Conservation (phyloP, 352 stramenopile genomes). For the Globisporangium sylvaticum region DNA sequence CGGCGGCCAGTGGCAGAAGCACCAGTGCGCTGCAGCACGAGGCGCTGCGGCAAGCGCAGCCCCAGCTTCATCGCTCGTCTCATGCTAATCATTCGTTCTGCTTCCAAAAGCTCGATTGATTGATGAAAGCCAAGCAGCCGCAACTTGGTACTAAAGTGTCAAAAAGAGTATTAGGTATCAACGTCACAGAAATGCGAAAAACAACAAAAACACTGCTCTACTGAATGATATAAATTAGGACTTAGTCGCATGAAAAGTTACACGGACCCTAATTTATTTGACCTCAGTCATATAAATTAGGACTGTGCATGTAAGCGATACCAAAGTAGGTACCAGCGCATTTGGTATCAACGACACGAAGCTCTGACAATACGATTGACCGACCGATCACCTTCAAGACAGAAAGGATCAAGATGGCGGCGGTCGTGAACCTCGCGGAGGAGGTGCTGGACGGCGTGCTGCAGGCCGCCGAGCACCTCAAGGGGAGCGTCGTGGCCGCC, state of each 20-base stretch:
- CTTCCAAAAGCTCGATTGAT: not conserved
- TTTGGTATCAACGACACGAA: not conserved
- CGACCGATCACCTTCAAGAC: not conserved
- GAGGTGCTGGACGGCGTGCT: conserved; percentile 54
- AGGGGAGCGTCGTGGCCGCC: conserved; percentile 39
- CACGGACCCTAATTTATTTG: no score
- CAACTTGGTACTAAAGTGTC: not conserved
- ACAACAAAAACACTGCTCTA: no score
- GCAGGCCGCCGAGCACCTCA: conserved; percentile 51
- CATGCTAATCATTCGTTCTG: conserved; percentile 12
- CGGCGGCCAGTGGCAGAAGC: not conserved
- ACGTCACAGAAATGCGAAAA: no score
- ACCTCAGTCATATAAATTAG: no score
- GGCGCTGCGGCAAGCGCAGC: not conserved
- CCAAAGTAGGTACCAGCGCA: not conserved
- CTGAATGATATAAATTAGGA: no score
- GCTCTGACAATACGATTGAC: not conserved
- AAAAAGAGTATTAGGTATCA: not conserved
- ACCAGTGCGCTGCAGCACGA: not conserved
- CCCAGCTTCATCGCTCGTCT: conserved; percentile 2
- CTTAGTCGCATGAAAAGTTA: no score
- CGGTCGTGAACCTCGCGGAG: conserved; percentile 46
- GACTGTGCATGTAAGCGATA: not conserved
- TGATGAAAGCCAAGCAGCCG: not conserved
- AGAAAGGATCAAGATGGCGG: not conserved